These are phyloP conservation scores for Stentor roeselii DNA, from an alignment of 73 alveolate genomes.

Conservation along the genomic window DNA sequence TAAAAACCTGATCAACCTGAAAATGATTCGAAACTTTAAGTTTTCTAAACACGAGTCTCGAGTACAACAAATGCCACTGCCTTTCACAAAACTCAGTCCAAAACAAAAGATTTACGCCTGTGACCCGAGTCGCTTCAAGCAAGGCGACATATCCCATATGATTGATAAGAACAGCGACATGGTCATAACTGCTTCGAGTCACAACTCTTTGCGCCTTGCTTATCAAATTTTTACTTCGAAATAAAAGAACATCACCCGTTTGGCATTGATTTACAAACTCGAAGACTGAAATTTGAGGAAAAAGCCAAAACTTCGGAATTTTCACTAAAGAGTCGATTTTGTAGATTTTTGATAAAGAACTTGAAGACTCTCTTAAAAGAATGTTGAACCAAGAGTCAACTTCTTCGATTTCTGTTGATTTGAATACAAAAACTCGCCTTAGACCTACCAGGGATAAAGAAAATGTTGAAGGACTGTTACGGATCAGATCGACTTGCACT, in stretches of 20 bases:
- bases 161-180: constrained; percentile 59
- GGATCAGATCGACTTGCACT: neutral
- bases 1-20: neutral
- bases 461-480: neutral
- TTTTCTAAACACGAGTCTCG: neutral
- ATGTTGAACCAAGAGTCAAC: neutral
- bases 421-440: neutral
- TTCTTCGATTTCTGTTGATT: neutral
- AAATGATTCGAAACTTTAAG: neutral
- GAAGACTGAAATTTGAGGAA: constrained; percentile 4
- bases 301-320: constrained; percentile 22
- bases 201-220: constrained; percentile 33
- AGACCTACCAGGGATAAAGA: neutral
- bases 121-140: constrained; percentile 28
- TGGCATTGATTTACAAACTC: constrained; percentile 31
- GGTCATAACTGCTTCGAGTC: constrained; percentile 50
- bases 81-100: neutral
- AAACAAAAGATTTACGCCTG: neutral
- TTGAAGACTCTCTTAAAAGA: neutral
- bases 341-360: neutral
- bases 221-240: constrained; percentile 34
- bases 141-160: constrained; percentile 44
- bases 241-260: constrained; percentile 38
- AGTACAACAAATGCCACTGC: constrained; percentile 11
- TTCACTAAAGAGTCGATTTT: neutral